Percentiles rank a stretch among this genome's conserved stretches.
These are phyloP conservation scores for Fusarium mundagurra DNA, from an alignment of 2,329 filamentous ascomycete genomes.

Conservation along the genomic window DNA sequence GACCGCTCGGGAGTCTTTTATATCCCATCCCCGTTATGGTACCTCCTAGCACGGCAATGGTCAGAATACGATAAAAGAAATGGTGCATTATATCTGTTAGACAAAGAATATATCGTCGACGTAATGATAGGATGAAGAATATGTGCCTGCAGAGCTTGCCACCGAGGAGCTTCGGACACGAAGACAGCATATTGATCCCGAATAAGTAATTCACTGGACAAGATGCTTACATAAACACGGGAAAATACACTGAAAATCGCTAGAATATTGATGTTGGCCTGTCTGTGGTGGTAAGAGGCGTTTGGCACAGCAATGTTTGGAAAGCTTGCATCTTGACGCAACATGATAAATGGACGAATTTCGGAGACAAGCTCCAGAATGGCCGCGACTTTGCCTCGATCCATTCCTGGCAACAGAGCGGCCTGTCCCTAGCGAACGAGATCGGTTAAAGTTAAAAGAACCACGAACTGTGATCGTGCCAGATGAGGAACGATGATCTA, in stretches of 20 bases:
- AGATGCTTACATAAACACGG: not conserved
- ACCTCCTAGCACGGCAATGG: not conserved
- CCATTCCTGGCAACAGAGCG: slow-evolving; percentile 22
- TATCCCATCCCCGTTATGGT: slow-evolving; percentile 11
- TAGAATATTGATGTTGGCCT: not conserved
- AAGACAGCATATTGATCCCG: not conserved
- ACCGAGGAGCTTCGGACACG: not conserved
- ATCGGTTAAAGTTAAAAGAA: slow-evolving; percentile 19
- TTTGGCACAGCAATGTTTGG: not conserved
- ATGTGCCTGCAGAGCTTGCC: not conserved
- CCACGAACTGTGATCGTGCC: slow-evolving; percentile 1
- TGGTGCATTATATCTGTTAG: not conserved
- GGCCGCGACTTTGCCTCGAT: not conserved
- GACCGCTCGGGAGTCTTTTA: slow-evolving; percentile 15
- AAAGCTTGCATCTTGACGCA: slow-evolving; percentile 1
- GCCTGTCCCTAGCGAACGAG: slow-evolving; percentile 17
- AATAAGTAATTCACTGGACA: not conserved
- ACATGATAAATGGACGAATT: not conserved
- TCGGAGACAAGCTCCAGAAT: not conserved
- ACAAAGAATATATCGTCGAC: not conserved
- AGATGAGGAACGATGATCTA: not conserved
- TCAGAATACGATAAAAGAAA: not conserved
- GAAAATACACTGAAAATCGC: not conserved
- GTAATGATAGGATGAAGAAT: not conserved
- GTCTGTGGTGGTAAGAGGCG: slow-evolving; percentile 5